Conservation (phyloP, 2,329 filamentous ascomycete species). For the Cercospora sp. region DNA sequence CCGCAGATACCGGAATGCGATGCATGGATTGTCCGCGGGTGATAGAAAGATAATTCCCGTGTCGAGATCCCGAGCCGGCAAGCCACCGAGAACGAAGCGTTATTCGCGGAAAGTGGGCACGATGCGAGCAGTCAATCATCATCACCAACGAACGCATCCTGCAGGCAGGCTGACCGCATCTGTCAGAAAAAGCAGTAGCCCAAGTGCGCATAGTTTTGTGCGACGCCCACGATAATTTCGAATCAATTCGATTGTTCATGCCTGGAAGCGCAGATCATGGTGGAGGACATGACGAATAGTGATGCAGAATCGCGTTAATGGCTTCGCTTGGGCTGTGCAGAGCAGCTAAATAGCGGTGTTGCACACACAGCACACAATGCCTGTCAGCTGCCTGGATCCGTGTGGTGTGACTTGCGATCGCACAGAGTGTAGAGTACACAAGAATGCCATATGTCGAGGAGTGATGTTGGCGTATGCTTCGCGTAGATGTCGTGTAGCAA, state of each 20-base stretch:
- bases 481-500: conserved; percentile 12
- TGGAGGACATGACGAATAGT: not conserved
- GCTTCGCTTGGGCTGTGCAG: not conserved
- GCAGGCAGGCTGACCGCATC: not conserved
- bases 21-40: not conserved
- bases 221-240: conserved; percentile 2
- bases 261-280: not conserved
- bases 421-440: not conserved
- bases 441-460: not conserved
- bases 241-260: not conserved
- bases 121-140: not conserved
- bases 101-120: not conserved
- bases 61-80: not conserved
- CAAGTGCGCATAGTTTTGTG: not conserved
- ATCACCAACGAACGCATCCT: not conserved
- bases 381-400: conserved; percentile 16
- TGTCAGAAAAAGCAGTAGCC: not conserved
- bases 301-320: not conserved
- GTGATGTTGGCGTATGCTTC: not conserved
- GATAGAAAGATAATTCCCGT: not conserved
- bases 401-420: not conserved
- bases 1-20: not conserved
- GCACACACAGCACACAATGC: not conserved
- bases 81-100: not conserved
- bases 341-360: not conserved